Percentiles rank a stretch among this genome's conserved stretches.
phyloP scores from a whole-genome alignment of 805 yeast species.

The Yarrowia deformans region DNA sequence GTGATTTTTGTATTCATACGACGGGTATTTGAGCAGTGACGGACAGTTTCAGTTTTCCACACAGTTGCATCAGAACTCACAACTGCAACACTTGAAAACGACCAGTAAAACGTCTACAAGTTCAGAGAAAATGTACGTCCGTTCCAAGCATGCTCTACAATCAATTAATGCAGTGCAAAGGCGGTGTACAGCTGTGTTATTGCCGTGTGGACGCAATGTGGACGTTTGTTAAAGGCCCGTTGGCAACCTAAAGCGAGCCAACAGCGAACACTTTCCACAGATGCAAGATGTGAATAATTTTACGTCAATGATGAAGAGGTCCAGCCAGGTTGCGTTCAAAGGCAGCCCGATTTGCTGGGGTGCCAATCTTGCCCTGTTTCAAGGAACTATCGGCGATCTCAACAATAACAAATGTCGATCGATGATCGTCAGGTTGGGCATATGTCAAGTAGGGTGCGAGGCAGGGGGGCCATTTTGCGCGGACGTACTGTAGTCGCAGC shows the following conservation, averaged over 20 bases:
- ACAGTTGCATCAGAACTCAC: not conserved
- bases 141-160: too few relatives aligned
- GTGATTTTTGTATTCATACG: too few relatives aligned
- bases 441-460: conserved; percentile 9
- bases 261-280: not conserved
- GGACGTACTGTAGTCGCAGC: too few relatives aligned
- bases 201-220: too few relatives aligned
- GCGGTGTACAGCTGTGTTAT: too few relatives aligned
- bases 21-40: too few relatives aligned
- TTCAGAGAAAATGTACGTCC: too few relatives aligned
- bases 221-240: not conserved
- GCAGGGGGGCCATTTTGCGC: conserved; percentile 12
- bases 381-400: conserved; percentile 5
- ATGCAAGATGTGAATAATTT: not conserved
- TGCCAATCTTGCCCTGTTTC: conserved; percentile 24
- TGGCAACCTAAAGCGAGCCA: not conserved
- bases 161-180: too few relatives aligned
- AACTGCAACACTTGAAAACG: too few relatives aligned
- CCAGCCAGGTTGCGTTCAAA: not conserved
- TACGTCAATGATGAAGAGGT: too few relatives aligned
- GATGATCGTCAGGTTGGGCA: conserved; percentile 10
- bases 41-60: not conserved
- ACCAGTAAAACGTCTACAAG: too few relatives aligned
- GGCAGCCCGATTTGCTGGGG: conserved; percentile 14
- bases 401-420: conserved; percentile 28